Base-by-base conservation (phyloP, 2,329 filamentous ascomycete genomes). In the Aspergillus sp. region DNA sequence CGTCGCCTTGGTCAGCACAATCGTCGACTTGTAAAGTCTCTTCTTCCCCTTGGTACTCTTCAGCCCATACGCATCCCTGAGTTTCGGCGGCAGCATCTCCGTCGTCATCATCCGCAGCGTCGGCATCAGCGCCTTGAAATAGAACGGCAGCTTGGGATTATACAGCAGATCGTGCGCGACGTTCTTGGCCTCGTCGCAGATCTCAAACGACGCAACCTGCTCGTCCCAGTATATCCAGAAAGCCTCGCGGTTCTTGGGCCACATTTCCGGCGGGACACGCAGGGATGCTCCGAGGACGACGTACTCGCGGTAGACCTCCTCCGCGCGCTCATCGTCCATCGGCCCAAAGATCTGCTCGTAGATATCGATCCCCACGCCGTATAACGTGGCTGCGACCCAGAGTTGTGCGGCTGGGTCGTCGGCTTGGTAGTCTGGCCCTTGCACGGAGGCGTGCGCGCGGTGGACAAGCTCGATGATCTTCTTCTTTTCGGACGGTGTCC, bases 381-480 rank as follows among this genome's bases (percentile, higher is more conserved):
- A 77, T 5, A 77, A 64, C 2, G 75, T 76, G 1, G 74, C 71
- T 0, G 75, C 74, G 12, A 76, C 74, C 76, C 74, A 77, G 45
- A 73, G 68, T 58, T 77, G 75, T 9, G 76, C 68, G 30, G 65
- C 60, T 4, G 72, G 68, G 55, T 77, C 73, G 49, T 76, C 67
- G 48, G 75, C 74, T 32, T 66, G 64, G 59, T 76, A 76, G 15
- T 59, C 58, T 4, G 62, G 54, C 2, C 73, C 74, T n/a, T 66
- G 67, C 26, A 76, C 70, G 3, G 61, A 41, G 5, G 64, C 58
- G 57, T 77, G 73, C 9, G 71, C 72, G 12, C 62, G 61, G 56
- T 76, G 71, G 7, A 76, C 70, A 60, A 76, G 68, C 48, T 71
- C 65, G 53, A 74, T 70, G 45, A 77, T 67, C n/a, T 66, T 60